Conservation (phyloP, 495 filamentous ascomycete genomes). For the Tuber aestivum region DNA sequence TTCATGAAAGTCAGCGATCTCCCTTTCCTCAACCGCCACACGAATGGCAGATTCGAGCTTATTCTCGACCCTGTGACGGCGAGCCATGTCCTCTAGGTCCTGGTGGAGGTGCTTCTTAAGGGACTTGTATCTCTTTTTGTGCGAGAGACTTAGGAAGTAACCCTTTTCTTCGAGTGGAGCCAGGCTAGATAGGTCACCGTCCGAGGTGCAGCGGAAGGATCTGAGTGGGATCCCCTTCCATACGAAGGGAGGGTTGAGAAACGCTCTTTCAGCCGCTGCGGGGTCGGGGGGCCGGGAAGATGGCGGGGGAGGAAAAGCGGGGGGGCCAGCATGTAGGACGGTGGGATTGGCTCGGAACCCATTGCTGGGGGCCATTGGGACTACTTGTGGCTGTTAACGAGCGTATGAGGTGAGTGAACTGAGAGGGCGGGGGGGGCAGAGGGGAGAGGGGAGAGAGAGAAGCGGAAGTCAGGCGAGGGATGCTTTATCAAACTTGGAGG, state of each 20-base stretch:
- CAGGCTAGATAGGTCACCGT: conserved; percentile 23
- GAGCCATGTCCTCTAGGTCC: conserved; percentile 21
- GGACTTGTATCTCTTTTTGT: conserved; percentile 22
- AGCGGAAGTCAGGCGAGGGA: background rate
- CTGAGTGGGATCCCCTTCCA: conserved; percentile 30
- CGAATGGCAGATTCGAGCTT: conserved; percentile 24
- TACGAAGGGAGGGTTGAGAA: conserved; percentile 28
- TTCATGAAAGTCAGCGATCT: conserved; percentile 21
- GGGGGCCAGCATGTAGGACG: background rate
- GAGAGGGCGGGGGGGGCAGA: background rate
- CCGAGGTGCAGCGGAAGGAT: conserved; percentile 19
- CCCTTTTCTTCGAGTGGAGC: conserved; percentile 22
- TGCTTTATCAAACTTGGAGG: conserved; percentile 16
- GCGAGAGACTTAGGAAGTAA: conserved; percentile 18
- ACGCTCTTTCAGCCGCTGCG: conserved; percentile 8
- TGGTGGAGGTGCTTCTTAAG: conserved; percentile 22
- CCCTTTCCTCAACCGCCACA: conserved; percentile 13
- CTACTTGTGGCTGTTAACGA: background rate
- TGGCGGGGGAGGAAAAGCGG: conserved; percentile 39
- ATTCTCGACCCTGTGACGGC: conserved; percentile 24
- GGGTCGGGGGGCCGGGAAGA: conserved; percentile 25
- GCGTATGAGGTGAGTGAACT: conserved; percentile 12
- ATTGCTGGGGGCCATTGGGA: background rate
- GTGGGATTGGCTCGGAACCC: background rate
- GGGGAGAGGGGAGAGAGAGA: background rate